These are phyloP conservation scores for Acacia pycnantha DNA, from an alignment of 331 rosid species.

Conservation along the genomic window DNA sequence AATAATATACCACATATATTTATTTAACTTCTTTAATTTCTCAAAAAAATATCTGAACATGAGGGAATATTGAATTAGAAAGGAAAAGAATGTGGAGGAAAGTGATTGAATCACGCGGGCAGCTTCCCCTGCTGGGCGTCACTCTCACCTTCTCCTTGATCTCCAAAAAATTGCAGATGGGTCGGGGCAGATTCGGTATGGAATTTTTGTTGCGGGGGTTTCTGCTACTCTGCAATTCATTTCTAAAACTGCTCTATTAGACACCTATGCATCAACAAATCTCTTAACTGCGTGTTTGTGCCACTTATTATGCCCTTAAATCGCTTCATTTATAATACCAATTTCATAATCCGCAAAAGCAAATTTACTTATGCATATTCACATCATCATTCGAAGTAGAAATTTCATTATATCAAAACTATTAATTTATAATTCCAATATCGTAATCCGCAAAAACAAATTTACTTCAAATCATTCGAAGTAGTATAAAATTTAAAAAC, in stretches of 20 bases:
- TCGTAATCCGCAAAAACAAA: no score
- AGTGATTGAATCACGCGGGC: background rate
- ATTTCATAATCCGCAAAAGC: background rate
- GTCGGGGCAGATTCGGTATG: constrained; percentile 74
- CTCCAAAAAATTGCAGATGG: constrained; percentile 93
- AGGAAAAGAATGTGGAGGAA: background rate
- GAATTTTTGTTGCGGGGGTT: constrained; percentile 53
- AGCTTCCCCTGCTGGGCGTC: background rate
- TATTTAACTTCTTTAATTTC: no score
- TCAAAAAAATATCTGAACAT: no score
- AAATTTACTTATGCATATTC: background rate
- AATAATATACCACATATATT: no score
- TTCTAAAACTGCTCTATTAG: background rate
- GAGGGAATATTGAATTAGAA: background rate
- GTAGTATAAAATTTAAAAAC: no score
- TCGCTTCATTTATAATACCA: constrained; percentile 7
- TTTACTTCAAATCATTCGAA: no score
- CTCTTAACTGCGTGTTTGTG: background rate
- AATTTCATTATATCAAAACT: no score
- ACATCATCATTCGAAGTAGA: background rate
- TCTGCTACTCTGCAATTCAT: constrained; percentile 59
- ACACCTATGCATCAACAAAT: background rate
- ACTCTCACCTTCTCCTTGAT: constrained; percentile 56
- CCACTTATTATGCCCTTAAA: background rate
- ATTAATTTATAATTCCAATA: no score